A percentile compares a stretch with the other conserved stretches of the same genome.
Conservation (phyloP, 2,329 filamentous ascomycete genomes). For the Penicillium vulpinum region DNA sequence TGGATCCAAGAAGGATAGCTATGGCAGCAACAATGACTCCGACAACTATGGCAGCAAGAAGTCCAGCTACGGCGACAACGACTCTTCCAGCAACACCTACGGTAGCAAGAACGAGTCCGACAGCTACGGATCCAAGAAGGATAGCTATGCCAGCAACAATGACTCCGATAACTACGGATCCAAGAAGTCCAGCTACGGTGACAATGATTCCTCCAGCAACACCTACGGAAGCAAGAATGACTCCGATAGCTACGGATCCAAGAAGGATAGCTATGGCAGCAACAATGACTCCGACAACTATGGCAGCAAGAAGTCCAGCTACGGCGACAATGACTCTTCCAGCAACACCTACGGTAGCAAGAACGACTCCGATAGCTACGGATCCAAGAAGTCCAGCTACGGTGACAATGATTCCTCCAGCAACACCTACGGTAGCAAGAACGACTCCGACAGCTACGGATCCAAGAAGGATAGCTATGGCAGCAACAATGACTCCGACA, state of each 20-base stretch:
- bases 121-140: background rate
- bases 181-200: background rate
- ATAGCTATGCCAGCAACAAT: background rate
- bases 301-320: background rate
- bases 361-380: background rate
- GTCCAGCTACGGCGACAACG: background rate
- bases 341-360: too few relatives aligned
- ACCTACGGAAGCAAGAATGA: background rate
- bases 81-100: background rate
- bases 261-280: background rate
- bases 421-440: constrained; percentile 3
- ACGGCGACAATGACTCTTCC: background rate
- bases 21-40: background rate
- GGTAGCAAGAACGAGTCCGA: background rate
- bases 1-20: too few relatives aligned
- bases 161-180: background rate
- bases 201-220: background rate
- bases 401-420: background rate
- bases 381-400: background rate
- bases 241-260: background rate
- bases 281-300: background rate
- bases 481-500: background rate
- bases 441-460: background rate
- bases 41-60: too few relatives aligned
- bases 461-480: background rate